phyloP scores from a whole-genome alignment of 441 rosid genomes.

The Euphorbia celastroides region DNA sequence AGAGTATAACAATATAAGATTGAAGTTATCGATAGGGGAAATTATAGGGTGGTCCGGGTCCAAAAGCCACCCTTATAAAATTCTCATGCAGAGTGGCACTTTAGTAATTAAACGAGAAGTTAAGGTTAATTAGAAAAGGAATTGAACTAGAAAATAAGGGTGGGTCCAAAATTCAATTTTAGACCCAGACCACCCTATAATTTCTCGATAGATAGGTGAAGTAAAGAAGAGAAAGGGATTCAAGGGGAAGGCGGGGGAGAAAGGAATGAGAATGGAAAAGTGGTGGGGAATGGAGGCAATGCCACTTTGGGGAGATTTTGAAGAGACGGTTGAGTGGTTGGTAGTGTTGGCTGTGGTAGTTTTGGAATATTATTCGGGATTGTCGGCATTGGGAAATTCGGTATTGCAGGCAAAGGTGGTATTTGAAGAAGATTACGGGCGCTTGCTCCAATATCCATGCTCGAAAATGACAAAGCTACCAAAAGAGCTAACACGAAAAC shows the following conservation, averaged over 20 bases:
- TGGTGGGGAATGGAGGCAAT: neutral
- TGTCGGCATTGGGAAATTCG: neutral
- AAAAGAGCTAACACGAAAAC: neutral
- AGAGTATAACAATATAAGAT: too few relatives aligned
- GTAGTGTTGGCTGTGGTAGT: neutral
- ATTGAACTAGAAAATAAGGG: too few relatives aligned
- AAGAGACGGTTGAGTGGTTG: neutral
- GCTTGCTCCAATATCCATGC: neutral
- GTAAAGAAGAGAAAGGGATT: too few relatives aligned
- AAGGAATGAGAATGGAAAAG: neutral
- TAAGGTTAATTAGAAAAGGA: too few relatives aligned
- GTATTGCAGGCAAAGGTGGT: neutral
- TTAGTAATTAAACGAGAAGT: too few relatives aligned
- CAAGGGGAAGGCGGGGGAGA: neutral
- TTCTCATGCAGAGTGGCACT: too few relatives aligned
- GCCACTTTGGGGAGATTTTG: neutral
- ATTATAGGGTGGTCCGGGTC: too few relatives aligned
- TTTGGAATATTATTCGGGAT: neutral
- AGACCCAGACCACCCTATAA: too few relatives aligned
- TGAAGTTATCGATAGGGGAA: too few relatives aligned
- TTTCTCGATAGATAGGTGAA: too few relatives aligned
- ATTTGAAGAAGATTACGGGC: conserved; percentile 2
- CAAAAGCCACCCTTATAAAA: too few relatives aligned
- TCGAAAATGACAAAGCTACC: neutral
- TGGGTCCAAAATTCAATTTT: too few relatives aligned